Base-by-base conservation (phyloP, 306 rosid species). In the Pachyrhizus erosus region DNA sequence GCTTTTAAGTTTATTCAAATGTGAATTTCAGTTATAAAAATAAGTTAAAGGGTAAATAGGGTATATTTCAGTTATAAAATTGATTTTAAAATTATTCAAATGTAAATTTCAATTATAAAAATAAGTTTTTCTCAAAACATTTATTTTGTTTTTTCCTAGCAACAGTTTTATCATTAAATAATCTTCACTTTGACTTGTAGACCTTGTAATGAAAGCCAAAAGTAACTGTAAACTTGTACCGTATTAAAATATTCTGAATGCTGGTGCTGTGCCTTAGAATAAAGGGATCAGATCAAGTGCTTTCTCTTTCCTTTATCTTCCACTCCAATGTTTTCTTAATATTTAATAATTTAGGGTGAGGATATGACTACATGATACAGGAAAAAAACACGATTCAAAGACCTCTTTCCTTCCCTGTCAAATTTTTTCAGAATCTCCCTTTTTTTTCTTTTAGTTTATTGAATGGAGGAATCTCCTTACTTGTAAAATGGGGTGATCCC, bases 201-300 rank as follows among this genome's bases (percentile, higher is more conserved):
- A 57, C 17, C 65, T 57, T 57, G 33, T 9, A 57, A 9, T 21
- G 65, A 57, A 57, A 23, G 15, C 33, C 33, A 21, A 10, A 57
- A 57, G 65, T 21, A 57, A 57, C 29, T 54, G 61, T 18, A 54
- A 54, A 54, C 12, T 54, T 54, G 5, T 8, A 54, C 26, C 9
- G 7, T 7, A 54, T 1, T 20, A 54, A 54, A 51, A 51, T 9
- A 51, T 51, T 54, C 20, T 54, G 61, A 54, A 54, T 54, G n/a
- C 61, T 54, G 18, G 54, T 51, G 23, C 10, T 17, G 58, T 51
- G 58, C 11, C 24, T n/a, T 7, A 51, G 26, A 18, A 52, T 52
- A 18, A 52, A 52, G 60, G 64, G 31, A 57, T 76, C 46, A 37
- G 31, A 57, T 76, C 46, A 37, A 49, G 24, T 76, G 58, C 58